Evolutionary conservation across 1,139 yeast species (phyloP).

Genomic region (Yamadazyma triangularis): DNA sequence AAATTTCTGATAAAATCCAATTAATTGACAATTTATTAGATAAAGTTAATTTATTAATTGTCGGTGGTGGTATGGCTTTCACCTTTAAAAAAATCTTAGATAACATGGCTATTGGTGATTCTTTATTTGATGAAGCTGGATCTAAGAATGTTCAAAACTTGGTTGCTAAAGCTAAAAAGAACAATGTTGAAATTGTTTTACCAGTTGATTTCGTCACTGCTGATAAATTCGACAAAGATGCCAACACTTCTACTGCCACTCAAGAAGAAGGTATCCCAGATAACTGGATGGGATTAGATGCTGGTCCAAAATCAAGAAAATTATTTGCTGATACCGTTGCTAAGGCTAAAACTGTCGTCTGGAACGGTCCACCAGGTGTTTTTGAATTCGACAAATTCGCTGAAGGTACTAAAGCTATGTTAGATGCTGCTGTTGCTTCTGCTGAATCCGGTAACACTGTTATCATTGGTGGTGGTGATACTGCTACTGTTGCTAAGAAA

Average conservation of each 20-base stretch:
- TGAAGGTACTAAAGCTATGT: conserved; percentile 81
- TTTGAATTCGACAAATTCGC: conserved; percentile 92
- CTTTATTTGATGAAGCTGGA: conserved; percentile 88
- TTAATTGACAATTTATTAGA: conserved; percentile 93
- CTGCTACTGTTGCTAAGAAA: conserved; percentile 98
- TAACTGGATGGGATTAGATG: conserved; percentile 91
- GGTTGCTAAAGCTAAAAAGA: conserved; percentile 91
- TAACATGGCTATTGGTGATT: conserved; percentile 80
- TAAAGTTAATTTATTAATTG: conserved; percentile 86
- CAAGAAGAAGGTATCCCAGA: conserved; percentile 88
- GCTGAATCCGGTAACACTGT: conserved; percentile 89
- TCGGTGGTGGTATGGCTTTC: conserved; percentile 99
- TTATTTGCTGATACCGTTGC: conserved; percentile 76
- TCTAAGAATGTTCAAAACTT: conserved; percentile 87
- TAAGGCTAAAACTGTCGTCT: conserved; percentile 92
- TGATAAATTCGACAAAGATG: conserved; percentile 89
- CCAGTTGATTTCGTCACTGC: conserved; percentile 95
- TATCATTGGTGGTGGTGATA: conserved; percentile 99
- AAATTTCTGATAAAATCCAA: conserved; percentile 96
- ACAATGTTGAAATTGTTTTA: conserved; percentile 84
- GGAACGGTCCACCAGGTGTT: conserved; percentile 99
- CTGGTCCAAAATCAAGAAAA: conserved; percentile 81
- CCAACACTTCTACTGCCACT: conserved; percentile 74
- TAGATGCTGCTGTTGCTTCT: conserved; percentile 82
- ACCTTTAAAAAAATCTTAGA: conserved; percentile 92